These are phyloP conservation scores for Paecilomyces sp. DNA, from an alignment of 2,329 filamentous ascomycete species.

Conservation along the genomic window DNA sequence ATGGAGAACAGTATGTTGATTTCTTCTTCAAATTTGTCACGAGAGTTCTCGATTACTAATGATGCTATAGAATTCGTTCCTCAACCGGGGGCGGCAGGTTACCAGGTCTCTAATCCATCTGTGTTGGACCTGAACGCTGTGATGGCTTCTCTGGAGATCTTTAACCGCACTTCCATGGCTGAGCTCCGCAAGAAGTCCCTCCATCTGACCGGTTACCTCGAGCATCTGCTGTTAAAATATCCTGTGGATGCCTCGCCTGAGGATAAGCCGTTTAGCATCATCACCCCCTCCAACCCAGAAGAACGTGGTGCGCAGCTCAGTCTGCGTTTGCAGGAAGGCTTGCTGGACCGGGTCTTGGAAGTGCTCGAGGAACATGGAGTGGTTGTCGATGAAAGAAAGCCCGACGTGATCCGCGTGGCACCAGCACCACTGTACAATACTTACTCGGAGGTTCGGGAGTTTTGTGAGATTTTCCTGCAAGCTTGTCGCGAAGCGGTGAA, in stretches of 20 bases:
- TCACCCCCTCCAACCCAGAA: slow-evolving; percentile 62
- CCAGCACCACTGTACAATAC: slow-evolving; percentile 80
- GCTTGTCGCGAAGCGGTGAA: slow-evolving; percentile 38
- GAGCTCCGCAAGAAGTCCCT: slow-evolving; percentile 65
- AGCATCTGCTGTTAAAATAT: slow-evolving; percentile 52
- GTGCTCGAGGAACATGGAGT: slow-evolving; percentile 62
- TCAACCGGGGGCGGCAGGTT: slow-evolving; percentile 70
- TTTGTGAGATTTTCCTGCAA: slow-evolving; percentile 47
- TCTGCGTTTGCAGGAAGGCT: slow-evolving; percentile 58
- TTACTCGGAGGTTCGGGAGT: slow-evolving; percentile 64
- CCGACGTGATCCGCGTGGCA: slow-evolving; percentile 76
- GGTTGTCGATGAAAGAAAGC: slow-evolving; percentile 75
- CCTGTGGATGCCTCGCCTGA: slow-evolving; percentile 19
- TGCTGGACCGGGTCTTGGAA: slow-evolving; percentile 62
- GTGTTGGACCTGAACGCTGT: slow-evolving; percentile 72
- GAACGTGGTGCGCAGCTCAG: slow-evolving; percentile 76
- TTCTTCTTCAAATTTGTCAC: neutral
- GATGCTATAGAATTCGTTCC: slow-evolving; percentile 55
- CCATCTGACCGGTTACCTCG: slow-evolving; percentile 68
- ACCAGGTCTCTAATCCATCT: slow-evolving; percentile 77
- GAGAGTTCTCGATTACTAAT: neutral
- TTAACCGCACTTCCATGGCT: slow-evolving; percentile 62
- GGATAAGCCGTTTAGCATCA: slow-evolving; percentile 48
- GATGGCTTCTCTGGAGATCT: slow-evolving; percentile 64
- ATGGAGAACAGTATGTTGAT: slow-evolving; percentile 62